A percentile compares a stretch with the other conserved stretches of the same genome.
phyloP scores from a whole-genome alignment of 306 rosid genomes.

The Castanopsis chinensis region DNA sequence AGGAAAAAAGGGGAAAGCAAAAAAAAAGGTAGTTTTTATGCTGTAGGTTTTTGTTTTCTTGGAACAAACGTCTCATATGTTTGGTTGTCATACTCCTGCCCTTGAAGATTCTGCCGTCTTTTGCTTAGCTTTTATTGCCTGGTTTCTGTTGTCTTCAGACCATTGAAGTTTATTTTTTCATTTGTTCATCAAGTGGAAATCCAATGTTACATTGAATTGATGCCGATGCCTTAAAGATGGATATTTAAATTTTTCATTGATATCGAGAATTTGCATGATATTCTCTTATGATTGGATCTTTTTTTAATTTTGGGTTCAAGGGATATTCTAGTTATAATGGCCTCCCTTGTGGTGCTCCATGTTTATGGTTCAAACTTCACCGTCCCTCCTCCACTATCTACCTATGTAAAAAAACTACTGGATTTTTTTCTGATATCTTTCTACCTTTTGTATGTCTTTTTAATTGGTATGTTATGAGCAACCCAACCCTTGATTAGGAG shows the following conservation, averaged over 20 bases:
- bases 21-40: not conserved
- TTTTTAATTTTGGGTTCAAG: too few species aligned
- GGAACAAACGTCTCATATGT: not conserved
- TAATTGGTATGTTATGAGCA: not conserved
- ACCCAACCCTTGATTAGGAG: not conserved
- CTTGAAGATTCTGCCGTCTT: not conserved
- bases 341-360: too few species aligned
- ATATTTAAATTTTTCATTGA: not conserved
- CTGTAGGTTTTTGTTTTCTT: not conserved
- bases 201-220: not conserved
- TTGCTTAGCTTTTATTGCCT: not conserved
- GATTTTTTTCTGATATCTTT: not conserved
- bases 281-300: too few species aligned
- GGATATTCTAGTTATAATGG: too few species aligned
- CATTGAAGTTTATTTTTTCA: slow-evolving; percentile 23
- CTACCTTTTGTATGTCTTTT: not conserved
- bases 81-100: not conserved
- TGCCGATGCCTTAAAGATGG: not conserved
- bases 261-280: not conserved
- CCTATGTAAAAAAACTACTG: not conserved
- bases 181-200: slow-evolving; percentile 24
- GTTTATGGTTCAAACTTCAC: too few species aligned
- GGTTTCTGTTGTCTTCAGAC: not conserved
- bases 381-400: too few species aligned
- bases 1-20: too few species aligned